phyloP scores from a whole-genome alignment of 306 rosid species.

The Cicer judaicum region DNA sequence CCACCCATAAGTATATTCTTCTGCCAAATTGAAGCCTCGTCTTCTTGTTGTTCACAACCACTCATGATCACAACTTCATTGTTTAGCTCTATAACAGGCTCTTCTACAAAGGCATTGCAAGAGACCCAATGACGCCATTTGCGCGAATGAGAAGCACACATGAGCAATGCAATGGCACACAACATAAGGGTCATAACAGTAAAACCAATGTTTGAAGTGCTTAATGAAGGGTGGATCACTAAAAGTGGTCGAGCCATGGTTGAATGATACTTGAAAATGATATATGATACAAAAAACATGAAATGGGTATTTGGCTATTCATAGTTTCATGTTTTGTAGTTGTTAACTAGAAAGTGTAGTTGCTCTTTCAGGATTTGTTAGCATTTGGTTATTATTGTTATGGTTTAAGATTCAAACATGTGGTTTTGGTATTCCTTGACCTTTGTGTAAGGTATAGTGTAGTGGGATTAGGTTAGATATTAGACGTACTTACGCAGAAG shows the following conservation, averaged over 20 bases:
- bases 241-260: constrained; percentile 71
- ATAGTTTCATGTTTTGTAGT: constrained; percentile 4
- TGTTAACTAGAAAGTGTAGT: constrained; percentile 47
- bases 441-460: background rate
- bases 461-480: constrained; percentile 32
- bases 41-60: constrained; percentile 46
- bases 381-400: constrained; percentile 5
- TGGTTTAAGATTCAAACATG: constrained; percentile 22
- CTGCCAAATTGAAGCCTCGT: constrained; percentile 72
- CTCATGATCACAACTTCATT: constrained; percentile 42
- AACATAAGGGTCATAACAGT: constrained; percentile 56
- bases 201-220: constrained; percentile 52
- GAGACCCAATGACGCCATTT: constrained; percentile 60
- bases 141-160: constrained; percentile 83
- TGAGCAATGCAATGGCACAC: constrained; percentile 66
- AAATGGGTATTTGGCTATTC: constrained; percentile 38
- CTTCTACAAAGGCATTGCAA: constrained; percentile 52
- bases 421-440: constrained; percentile 63
- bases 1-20: constrained; percentile 95
- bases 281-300: constrained; percentile 17
- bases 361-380: constrained; percentile 62
- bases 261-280: constrained; percentile 32
- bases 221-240: constrained; percentile 39
- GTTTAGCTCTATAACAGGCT: constrained; percentile 59
- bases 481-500: background rate